Base-by-base conservation (phyloP, 306 rosid genomes). In the Citrullus amarus region DNA sequence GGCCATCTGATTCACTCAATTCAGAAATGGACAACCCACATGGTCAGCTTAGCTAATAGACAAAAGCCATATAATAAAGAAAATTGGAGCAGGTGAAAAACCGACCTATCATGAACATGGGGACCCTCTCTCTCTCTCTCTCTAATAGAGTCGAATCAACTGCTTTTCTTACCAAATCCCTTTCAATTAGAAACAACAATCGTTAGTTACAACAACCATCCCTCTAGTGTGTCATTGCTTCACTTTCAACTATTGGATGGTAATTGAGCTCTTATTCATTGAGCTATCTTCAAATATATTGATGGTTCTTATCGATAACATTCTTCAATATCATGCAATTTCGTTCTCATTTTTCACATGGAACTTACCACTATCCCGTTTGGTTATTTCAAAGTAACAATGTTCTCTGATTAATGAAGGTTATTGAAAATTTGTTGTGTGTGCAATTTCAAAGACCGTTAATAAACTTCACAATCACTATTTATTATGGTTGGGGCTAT, bases 11-110 rank as follows among this genome's bases (percentile, higher is more conserved):
- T 16, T 30, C 61, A 28, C 61, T 73, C 60, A 16, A 4, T 53
- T 74, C 46, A 53, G 46, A 74, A 48, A 74, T 51, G 41, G 62
- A 74, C 62, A 54, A 50, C 78, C 78, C 78, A 74, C 78, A 74
- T 74, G 62, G 13, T 28, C 78, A 28, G 16, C 12, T 51, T 73
- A 53, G 78, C 78, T 46, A 73, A 51, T 51, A 32, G 78, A 73
- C 78, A 32, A 55, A 53, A 73, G 17, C 78, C 61, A 51, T 73
- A 17, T 51, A 51, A 32, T 28, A 51, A 50, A 73, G 62, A 51
- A 32, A 30, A 50, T 73, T 28, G 62, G 78, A 73, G 78, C 78
- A 73, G 78, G 61, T 73, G 78, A 50, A 73, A 32, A 73, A 16
- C 78, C 78, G 78, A 73, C 78, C 78, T 17, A 16, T 30, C 22